Evolutionary conservation across 2,329 filamentous ascomycete species (phyloP), one percentile per base, ranked within the genome.

Genomic region (Pyricularia sp.): DNA sequence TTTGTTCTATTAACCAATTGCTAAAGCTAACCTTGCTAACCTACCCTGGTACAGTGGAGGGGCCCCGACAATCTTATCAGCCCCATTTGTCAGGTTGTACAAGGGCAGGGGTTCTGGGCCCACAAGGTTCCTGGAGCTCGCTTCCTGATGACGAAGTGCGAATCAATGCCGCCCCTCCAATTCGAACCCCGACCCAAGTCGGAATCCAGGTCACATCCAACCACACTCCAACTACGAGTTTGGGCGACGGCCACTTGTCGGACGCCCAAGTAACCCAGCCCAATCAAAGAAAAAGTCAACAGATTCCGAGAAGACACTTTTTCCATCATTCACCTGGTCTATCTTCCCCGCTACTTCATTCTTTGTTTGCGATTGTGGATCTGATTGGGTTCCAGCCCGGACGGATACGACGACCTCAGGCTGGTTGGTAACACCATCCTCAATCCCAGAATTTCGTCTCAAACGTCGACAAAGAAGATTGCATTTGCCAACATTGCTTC

Each of bases 221-320:
- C 59, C 59, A 61, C 26, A 61, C 59, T 63, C 11, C 28, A 17
- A 63, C 12, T 28, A 12, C 59, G 42, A 23, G 59, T 63, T 61
- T 63, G 59, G 59, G 59, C 59, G 59, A 63, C 59, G 59, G 59
- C 59, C 59, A 63, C 25, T 63, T 28, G 59, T 63, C 59, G 23
- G 59, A 63, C 59, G 59, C 59, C 59, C 59, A 63, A 28, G 59
- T 61, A 61, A 25, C 12, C 58, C 12, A 26, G 26, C 59, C 59
- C 59, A 63, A 28, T 26, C 59, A 26, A 30, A 63, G 6, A 63
- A 26, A 30, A 30, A 30, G 7, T 36, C 59, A 17, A 63, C 25
- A 17, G 58, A 26, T 26, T n/a, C 17, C 20, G 2, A 50, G 42
- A 7, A n/a, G 6, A 20, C 42, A 50, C 7, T 26, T 61, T 59